These are phyloP conservation scores for Claviceps arundinis DNA, from an alignment of 2,329 filamentous ascomycete species.

Conservation along the genomic window DNA sequence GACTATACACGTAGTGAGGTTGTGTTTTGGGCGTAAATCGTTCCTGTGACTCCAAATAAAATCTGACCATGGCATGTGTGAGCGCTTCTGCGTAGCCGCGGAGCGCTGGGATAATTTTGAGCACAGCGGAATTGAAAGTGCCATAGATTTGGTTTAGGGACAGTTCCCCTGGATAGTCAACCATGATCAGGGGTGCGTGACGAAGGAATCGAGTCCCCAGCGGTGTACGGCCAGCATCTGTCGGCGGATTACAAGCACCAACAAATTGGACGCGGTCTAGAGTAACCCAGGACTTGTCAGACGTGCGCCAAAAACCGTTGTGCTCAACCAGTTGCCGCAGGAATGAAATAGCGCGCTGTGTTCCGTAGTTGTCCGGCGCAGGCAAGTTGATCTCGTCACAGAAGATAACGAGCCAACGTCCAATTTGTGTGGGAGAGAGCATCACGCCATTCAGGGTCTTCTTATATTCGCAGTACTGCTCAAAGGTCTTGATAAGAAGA, in stretches of 20 bases:
- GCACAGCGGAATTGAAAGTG: slow-evolving; percentile 88
- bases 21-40: slow-evolving; percentile 94
- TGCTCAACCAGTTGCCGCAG: slow-evolving; percentile 94
- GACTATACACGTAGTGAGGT: slow-evolving; percentile 98
- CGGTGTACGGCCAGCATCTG: slow-evolving; percentile 89
- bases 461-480: slow-evolving; percentile 99
- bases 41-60: slow-evolving; percentile 89
- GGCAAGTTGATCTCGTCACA: slow-evolving; percentile 99
- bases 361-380: slow-evolving; percentile 93
- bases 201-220: slow-evolving; percentile 88
- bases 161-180: slow-evolving; percentile 92
- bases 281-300: slow-evolving; percentile 95
- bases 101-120: slow-evolving; percentile 93
- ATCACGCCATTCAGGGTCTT: slow-evolving; percentile 95
- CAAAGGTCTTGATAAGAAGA: slow-evolving; percentile 95
- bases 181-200: slow-evolving; percentile 98
- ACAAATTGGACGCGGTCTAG: slow-evolving; percentile 98
- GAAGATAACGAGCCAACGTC: slow-evolving; percentile 95
- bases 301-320: slow-evolving; percentile 97
- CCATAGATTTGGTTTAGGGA: slow-evolving; percentile 97
- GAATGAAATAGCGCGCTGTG: slow-evolving; percentile 94
- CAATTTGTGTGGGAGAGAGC: slow-evolving; percentile 90
- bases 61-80: slow-evolving; percentile 93
- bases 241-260: slow-evolving; percentile 94
- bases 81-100: slow-evolving; percentile 88